Conservation (phyloP, 371 early-diverging fungal genomes). For the Ordospora pajunii region DNA sequence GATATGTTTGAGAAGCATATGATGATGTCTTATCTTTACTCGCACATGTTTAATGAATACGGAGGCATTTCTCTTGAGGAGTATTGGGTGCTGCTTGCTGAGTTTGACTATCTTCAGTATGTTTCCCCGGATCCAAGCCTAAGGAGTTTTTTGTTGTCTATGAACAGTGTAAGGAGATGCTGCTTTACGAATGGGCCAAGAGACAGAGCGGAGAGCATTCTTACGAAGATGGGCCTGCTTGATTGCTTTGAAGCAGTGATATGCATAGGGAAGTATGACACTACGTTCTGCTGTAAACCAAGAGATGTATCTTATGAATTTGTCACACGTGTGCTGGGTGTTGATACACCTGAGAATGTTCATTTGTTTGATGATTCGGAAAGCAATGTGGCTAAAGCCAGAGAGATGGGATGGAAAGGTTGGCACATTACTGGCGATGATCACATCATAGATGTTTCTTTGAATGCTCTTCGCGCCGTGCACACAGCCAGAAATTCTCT, state of each 20-base stretch:
- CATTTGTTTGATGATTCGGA: constrained; percentile 45
- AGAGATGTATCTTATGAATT: constrained; percentile 28
- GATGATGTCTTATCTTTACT: background rate
- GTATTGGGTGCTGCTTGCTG: background rate
- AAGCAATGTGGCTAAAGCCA: constrained; percentile 27
- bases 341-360: constrained; percentile 16
- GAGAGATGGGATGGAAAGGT: constrained; percentile 35
- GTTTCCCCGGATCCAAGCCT: constrained; percentile 13
- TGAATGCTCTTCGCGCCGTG: too few relatives aligned
- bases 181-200: constrained; percentile 44
- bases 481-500: too few relatives aligned
- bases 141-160: constrained; percentile 8
- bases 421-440: background rate
- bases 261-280: constrained; percentile 29
- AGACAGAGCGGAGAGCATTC: constrained; percentile 26
- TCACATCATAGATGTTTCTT: background rate
- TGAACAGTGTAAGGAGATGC: constrained; percentile 17
- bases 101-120: constrained; percentile 2
- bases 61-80: constrained; percentile 4
- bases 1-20: background rate
- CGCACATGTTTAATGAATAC: constrained; percentile 3
- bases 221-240: constrained; percentile 9
- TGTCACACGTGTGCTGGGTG: constrained; percentile 22
- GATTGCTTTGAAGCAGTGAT: constrained; percentile 45
- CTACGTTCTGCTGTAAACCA: constrained; percentile 34